Evolutionary conservation across 192 early-diverging fungal genomes (phyloP).

Genomic region (Lobulomyces angularis): DNA sequence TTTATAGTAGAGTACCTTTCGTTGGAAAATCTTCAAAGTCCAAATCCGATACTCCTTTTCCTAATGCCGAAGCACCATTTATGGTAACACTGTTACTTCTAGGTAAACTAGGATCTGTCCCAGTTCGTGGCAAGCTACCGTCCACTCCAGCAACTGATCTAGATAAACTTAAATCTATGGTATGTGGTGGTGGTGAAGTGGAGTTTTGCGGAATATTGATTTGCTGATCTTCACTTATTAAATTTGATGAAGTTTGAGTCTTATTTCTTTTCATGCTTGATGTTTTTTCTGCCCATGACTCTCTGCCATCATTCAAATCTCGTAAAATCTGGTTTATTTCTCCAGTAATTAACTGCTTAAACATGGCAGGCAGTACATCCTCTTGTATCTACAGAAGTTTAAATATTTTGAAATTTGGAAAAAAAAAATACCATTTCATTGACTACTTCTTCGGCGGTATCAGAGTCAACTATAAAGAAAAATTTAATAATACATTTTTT

Average conservation of each 20-base stretch:
- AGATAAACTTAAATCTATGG: slow-evolving; percentile 12
- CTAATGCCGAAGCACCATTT: too few species aligned
- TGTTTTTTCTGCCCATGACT: slow-evolving; percentile 2
- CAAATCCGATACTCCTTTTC: neutral
- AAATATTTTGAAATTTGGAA: neutral
- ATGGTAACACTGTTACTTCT: too few species aligned
- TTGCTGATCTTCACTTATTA: too few species aligned
- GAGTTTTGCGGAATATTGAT: neutral
- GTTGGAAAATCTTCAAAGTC: slow-evolving; percentile 25
- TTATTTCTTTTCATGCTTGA: too few species aligned
- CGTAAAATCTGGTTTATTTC: slow-evolving; percentile 74
- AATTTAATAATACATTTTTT: neutral
- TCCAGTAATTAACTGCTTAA: slow-evolving; percentile 63
- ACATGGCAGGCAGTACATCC: slow-evolving; percentile 56
- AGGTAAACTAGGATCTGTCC: too few species aligned
- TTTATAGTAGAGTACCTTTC: slow-evolving; percentile 15
- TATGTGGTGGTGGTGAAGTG: neutral
- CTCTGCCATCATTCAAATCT: slow-evolving; percentile 57
- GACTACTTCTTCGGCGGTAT: slow-evolving; percentile 67
- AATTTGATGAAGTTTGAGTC: too few species aligned
- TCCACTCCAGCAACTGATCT: slow-evolving; percentile 9
- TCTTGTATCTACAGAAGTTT: slow-evolving; percentile 52
- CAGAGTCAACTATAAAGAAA: slow-evolving; percentile 38
- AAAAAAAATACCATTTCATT: slow-evolving; percentile 77
- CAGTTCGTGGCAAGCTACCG: neutral